Conservation (phyloP, 495 filamentous ascomycete genomes). For the Cudoniella acicularis region DNA sequence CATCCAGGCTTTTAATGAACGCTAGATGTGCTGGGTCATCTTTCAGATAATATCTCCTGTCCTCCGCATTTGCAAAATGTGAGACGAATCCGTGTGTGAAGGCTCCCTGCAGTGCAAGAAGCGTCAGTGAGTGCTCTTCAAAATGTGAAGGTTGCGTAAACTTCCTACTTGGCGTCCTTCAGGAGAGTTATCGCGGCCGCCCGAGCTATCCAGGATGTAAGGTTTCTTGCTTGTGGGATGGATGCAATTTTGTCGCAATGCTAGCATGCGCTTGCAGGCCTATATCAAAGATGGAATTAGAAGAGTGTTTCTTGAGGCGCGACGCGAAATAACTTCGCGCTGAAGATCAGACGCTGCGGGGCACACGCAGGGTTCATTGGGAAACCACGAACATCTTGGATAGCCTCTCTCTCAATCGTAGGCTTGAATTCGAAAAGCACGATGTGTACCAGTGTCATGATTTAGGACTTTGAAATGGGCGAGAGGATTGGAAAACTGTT, state of each 20-base stretch:
- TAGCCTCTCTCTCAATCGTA: conserved; percentile 5
- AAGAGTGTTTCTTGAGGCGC: neutral
- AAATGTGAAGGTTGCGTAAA: neutral
- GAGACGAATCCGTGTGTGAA: conserved; percentile 57
- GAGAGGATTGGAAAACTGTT: neutral
- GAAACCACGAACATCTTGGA: conserved; percentile 20
- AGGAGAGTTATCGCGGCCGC: conserved; percentile 59
- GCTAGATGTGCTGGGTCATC: conserved; percentile 46
- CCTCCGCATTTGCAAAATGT: conserved; percentile 54
- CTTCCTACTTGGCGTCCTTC: conserved; percentile 59
- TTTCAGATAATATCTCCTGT: conserved; percentile 53
- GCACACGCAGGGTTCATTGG: neutral
- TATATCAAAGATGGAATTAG: neutral
- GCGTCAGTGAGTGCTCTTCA: neutral
- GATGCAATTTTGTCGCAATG: conserved; percentile 41
- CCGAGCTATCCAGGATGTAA: conserved; percentile 57
- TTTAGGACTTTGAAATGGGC: neutral
- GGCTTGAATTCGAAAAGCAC: conserved; percentile 29
- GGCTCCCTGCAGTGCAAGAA: conserved; percentile 12
- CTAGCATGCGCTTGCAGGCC: conserved; percentile 28
- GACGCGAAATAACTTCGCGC: conserved; percentile 6
- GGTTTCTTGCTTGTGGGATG: conserved; percentile 44
- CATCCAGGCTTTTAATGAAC: conserved; percentile 37
- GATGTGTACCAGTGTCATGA: conserved; percentile 25
- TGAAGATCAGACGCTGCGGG: neutral